A percentile compares a stretch with the other conserved stretches of the same genome.
Conservation (phyloP, 73 alveolate genomes). For the Tetrahymena borealis region DNA sequence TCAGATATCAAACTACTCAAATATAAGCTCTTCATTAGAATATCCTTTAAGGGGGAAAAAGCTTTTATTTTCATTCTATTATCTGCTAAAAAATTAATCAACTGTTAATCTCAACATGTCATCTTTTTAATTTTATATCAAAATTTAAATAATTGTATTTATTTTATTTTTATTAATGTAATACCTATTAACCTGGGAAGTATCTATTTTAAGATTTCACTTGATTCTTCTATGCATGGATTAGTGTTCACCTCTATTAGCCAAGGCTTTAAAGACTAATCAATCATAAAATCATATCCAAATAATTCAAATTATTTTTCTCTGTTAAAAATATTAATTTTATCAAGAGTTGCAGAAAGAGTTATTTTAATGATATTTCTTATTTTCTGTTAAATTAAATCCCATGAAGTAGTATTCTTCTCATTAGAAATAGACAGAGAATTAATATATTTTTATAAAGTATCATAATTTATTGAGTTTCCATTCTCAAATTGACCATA, state of each 20-base stretch:
- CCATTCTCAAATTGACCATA: conserved; percentile 92
- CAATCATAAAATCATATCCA: conserved; percentile 97
- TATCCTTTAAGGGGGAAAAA: neutral
- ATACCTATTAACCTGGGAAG: conserved; percentile 88
- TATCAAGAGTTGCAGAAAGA: conserved; percentile 46
- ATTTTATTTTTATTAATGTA: no score
- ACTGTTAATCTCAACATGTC: neutral
- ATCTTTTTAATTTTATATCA: no score
- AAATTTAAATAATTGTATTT: no score
- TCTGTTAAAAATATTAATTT: conserved; percentile 64
- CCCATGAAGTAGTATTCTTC: conserved; percentile 31
- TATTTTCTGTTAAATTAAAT: conserved; percentile 55
- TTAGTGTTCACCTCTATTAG: conserved; percentile 95
- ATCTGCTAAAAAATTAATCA: neutral
- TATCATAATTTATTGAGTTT: conserved; percentile 77
- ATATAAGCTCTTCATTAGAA: neutral
- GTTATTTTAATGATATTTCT: conserved; percentile 51
- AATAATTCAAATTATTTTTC: conserved; percentile 80
- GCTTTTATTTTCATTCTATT: neutral
- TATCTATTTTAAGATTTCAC: conserved; percentile 59
- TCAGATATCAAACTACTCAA: neutral
- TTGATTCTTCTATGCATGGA: conserved; percentile 90
- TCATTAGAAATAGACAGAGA: conserved; percentile 10
- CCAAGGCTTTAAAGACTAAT: conserved; percentile 72
- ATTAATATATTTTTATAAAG: conserved; percentile 36